These are phyloP conservation scores for Vaccinium darrowii DNA, from an alignment of 148 eudicot species.

Conservation along the genomic window DNA sequence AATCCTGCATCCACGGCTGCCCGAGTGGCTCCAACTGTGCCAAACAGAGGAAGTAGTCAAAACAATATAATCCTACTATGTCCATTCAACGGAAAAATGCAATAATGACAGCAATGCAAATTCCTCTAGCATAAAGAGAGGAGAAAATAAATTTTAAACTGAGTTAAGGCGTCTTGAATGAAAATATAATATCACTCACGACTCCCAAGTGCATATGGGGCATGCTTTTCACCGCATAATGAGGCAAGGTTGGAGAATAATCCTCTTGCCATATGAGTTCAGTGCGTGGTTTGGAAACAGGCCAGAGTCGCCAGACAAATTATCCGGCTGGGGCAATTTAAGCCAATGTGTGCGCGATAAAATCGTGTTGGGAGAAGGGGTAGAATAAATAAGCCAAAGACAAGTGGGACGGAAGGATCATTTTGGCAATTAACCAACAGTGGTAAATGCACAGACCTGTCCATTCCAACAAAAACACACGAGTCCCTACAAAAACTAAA, in stretches of 20 bases:
- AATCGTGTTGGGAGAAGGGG: neutral
- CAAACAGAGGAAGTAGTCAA: conserved; percentile 19
- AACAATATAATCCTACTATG: neutral
- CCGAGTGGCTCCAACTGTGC: conserved; percentile 92
- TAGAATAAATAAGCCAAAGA: neutral
- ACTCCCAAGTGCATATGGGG: neutral
- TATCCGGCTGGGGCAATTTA: neutral
- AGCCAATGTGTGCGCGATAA: neutral
- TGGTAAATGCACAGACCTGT: neutral
- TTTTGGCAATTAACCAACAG: neutral
- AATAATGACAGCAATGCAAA: neutral
- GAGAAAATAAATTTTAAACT: conserved; percentile 2
- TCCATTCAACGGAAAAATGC: neutral
- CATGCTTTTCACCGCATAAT: neutral
- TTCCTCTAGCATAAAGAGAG: neutral
- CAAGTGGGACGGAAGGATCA: neutral
- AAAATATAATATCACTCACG: neutral
- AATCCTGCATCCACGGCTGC: conserved; percentile 99
- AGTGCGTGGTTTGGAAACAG: neutral
- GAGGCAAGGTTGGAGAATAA: neutral
- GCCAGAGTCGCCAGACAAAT: neutral
- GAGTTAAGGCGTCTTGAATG: neutral
- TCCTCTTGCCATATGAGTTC: neutral
- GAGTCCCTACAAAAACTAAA: neutral
- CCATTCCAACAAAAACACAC: neutral